phyloP scores from a whole-genome alignment of 108 stramenopile species.

The Cyclotella choctawhatcheeana region DNA sequence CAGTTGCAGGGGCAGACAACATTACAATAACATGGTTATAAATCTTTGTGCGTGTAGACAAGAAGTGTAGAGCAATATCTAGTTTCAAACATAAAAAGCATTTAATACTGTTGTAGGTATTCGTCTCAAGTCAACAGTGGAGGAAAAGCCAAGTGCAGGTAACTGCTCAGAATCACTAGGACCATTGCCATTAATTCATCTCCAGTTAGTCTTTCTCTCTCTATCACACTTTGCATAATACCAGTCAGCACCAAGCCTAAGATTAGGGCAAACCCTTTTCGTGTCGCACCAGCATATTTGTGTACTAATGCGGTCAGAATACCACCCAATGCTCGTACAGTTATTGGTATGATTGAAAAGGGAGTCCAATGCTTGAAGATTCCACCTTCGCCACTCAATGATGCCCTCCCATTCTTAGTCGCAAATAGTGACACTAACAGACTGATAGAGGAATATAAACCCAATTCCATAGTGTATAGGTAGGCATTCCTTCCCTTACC shows the following conservation, averaged over 20 bases:
- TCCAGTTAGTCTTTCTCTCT: slow-evolving; percentile 51
- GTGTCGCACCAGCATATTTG: slow-evolving; percentile 76
- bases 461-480: slow-evolving; percentile 83
- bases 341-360: slow-evolving; percentile 55
- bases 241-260: slow-evolving; percentile 63
- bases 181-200: slow-evolving; percentile 60
- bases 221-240: slow-evolving; percentile 56
- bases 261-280: slow-evolving; percentile 78
- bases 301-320: slow-evolving; percentile 81
- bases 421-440: slow-evolving; percentile 55
- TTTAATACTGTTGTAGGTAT: neutral
- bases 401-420: slow-evolving; percentile 44
- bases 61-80: no score
- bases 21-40: no score
- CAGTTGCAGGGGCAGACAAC: no score
- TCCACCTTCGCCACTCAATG: slow-evolving; percentile 47
- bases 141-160: slow-evolving; percentile 58
- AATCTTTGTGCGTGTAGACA: no score
- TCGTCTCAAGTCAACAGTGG: slow-evolving; percentile 16
- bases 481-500: slow-evolving; percentile 72
- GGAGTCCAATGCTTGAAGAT: slow-evolving; percentile 52
- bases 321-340: slow-evolving; percentile 75
- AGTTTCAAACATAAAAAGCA: no score
- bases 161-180: slow-evolving; percentile 61
- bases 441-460: slow-evolving; percentile 52